A percentile compares a stretch with the other conserved stretches of the same genome.
Conservation (phyloP, 768 basidiomycete species). For the Pluteus cervinus region DNA sequence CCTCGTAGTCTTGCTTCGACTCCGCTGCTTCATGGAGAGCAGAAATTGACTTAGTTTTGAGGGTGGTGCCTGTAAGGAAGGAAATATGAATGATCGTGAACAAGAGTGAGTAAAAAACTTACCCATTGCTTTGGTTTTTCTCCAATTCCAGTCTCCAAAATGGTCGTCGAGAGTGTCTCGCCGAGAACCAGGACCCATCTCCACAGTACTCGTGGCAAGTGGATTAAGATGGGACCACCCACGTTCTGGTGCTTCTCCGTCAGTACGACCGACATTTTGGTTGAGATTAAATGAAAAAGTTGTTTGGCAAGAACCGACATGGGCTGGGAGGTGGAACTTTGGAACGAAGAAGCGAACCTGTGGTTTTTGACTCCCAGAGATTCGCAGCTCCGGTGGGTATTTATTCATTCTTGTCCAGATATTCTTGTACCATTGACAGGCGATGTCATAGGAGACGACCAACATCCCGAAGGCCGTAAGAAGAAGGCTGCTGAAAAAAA, state of each 20-base stretch:
- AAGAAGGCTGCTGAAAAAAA: slow-evolving; percentile 18
- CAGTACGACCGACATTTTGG: slow-evolving; percentile 18
- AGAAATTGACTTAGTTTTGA: too few species aligned
- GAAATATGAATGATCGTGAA: background rate
- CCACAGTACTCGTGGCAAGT: slow-evolving; percentile 20
- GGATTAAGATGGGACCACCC: slow-evolving; percentile 24
- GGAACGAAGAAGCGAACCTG: slow-evolving; percentile 16
- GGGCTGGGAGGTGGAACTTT: slow-evolving; percentile 23
- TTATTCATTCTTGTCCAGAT: slow-evolving; percentile 11
- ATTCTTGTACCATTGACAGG: slow-evolving; percentile 22
- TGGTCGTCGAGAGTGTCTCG: slow-evolving; percentile 20
- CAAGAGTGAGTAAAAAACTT: too few species aligned
- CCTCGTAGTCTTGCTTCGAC: too few species aligned
- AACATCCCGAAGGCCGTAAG: slow-evolving; percentile 6
- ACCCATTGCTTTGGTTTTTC: slow-evolving; percentile 11
- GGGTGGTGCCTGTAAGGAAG: background rate
- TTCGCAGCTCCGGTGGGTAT: slow-evolving; percentile 8
- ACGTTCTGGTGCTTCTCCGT: slow-evolving; percentile 28
- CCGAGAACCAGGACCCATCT: slow-evolving; percentile 29
- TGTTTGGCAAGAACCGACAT: slow-evolving; percentile 16
- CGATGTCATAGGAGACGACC: slow-evolving; percentile 26
- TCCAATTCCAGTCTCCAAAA: slow-evolving; percentile 22
- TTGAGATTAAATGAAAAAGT: slow-evolving; percentile 16
- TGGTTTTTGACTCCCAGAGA: slow-evolving; percentile 3
- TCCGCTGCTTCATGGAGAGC: too few species aligned